These are phyloP conservation scores for Cicer chorassanicum DNA, from an alignment of 306 rosid species.

Conservation along the genomic window DNA sequence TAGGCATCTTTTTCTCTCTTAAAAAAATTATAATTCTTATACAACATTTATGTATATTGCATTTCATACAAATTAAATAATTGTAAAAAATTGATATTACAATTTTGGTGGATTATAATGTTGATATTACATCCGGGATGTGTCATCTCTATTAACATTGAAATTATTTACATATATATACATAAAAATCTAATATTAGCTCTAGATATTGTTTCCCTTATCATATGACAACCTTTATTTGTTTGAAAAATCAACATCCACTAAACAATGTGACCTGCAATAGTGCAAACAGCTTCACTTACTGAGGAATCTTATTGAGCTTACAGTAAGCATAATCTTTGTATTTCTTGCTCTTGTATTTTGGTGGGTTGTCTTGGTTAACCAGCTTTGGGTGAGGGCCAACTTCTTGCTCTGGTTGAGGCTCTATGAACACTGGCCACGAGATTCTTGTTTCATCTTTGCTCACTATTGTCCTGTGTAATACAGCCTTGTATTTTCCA, in stretches of 20 bases:
- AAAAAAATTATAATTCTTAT: too few species aligned
- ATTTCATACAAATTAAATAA: not conserved
- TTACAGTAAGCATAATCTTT: conserved; percentile 64
- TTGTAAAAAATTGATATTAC: not conserved
- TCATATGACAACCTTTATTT: not conserved
- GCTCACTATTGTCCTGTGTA: conserved; percentile 71
- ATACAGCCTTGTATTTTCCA: conserved; percentile 68
- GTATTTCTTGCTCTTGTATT: conserved; percentile 66
- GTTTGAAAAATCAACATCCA: not conserved
- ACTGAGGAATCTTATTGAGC: conserved; percentile 69
- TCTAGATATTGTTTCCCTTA: not conserved
- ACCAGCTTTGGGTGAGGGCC: conserved; percentile 64
- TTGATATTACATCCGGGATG: not conserved
- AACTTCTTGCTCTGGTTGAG: conserved; percentile 52
- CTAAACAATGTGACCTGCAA: not conserved
- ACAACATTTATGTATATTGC: too few species aligned
- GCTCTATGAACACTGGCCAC: conserved; percentile 81
- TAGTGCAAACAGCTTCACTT: not conserved
- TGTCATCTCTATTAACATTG: not conserved
- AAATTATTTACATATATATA: too few species aligned
- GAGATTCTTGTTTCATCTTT: conserved; percentile 67
- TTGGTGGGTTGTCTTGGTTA: conserved; percentile 61
- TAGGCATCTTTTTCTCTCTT: too few species aligned
- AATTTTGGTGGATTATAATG: not conserved
- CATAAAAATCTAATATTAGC: not conserved